A percentile compares a stretch with the other conserved stretches of the same genome.
phyloP scores from a whole-genome alignment of 345 rosid genomes.

The Citrus unshiu region DNA sequence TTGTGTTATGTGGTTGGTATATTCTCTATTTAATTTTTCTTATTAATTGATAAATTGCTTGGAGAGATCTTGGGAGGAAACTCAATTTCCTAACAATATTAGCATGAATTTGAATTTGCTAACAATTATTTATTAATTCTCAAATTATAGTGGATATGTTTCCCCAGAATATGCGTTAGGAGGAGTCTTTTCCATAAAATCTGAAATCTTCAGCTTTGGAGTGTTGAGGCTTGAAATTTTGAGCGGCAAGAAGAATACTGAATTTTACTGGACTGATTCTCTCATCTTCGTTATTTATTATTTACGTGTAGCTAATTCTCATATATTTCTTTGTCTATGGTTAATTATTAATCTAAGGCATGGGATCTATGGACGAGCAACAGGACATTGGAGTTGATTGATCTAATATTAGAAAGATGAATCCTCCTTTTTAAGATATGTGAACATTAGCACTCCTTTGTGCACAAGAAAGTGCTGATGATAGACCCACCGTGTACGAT shows the following conservation, averaged over 20 bases:
- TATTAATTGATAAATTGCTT: no score
- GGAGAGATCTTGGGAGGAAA: no score
- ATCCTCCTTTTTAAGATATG: background rate
- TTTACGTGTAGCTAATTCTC: no score
- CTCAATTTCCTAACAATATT: no score
- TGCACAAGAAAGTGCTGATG: no score
- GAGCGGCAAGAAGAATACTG: slow-evolving; percentile 42
- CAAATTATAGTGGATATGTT: slow-evolving; percentile 34
- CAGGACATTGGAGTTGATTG: slow-evolving; percentile 13
- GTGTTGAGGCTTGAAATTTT: slow-evolving; percentile 16
- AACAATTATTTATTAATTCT: no score
- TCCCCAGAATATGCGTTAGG: slow-evolving; percentile 23
- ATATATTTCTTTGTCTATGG: no score
- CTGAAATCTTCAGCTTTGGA: background rate
- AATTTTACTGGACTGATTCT: slow-evolving; percentile 30
- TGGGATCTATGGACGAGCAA: slow-evolving; percentile 28
- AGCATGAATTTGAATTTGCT: no score
- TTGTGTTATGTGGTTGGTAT: no score
- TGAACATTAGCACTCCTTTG: no score
- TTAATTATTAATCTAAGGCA: slow-evolving; percentile 12
- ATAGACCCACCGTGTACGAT: no score
- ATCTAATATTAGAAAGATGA: slow-evolving; percentile 3
- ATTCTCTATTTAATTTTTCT: no score
- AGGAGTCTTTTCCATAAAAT: background rate
- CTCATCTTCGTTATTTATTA: background rate